Conservation (phyloP, 2,329 filamentous ascomycete species). For the Bipolaris gigantea region DNA sequence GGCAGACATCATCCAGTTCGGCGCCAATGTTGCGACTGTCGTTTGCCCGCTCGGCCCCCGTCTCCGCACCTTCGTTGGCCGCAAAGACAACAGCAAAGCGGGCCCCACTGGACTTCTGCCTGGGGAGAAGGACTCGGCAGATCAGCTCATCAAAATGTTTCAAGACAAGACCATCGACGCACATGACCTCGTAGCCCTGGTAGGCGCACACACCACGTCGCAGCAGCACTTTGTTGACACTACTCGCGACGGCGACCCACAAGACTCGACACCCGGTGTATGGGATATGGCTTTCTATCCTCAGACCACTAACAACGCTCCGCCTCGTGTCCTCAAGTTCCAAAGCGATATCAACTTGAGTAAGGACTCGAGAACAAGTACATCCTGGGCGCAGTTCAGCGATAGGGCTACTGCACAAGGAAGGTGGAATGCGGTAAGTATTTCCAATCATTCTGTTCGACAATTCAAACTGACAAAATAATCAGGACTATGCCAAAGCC, state of each 20-base stretch:
- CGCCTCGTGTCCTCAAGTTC: conserved; percentile 43
- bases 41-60: conserved; percentile 46
- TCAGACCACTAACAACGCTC: conserved; percentile 33
- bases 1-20: conserved; percentile 47
- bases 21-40: conserved; percentile 44
- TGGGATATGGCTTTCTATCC: conserved; percentile 46
- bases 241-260: conserved; percentile 37
- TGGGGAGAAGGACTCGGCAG: conserved; percentile 36
- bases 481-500: conserved; percentile 54
- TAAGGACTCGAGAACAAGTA: conserved; percentile 37
- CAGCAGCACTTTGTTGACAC: conserved; percentile 44
- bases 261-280: conserved; percentile 42
- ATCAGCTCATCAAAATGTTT: conserved; percentile 43
- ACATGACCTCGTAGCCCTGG: conserved; percentile 43
- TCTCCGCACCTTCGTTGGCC: conserved; percentile 43
- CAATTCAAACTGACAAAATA: background rate
- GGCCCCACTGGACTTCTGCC: conserved; percentile 42
- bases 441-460: background rate
- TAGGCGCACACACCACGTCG: conserved; percentile 44
- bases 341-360: conserved; percentile 41
- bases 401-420: conserved; percentile 27
- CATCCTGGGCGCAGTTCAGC: conserved; percentile 39
- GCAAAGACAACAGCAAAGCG: conserved; percentile 42
- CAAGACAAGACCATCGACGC: conserved; percentile 44
- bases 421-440: conserved; percentile 41